Base-by-base conservation (phyloP, 306 rosid species). In the Glycine tomentella region DNA sequence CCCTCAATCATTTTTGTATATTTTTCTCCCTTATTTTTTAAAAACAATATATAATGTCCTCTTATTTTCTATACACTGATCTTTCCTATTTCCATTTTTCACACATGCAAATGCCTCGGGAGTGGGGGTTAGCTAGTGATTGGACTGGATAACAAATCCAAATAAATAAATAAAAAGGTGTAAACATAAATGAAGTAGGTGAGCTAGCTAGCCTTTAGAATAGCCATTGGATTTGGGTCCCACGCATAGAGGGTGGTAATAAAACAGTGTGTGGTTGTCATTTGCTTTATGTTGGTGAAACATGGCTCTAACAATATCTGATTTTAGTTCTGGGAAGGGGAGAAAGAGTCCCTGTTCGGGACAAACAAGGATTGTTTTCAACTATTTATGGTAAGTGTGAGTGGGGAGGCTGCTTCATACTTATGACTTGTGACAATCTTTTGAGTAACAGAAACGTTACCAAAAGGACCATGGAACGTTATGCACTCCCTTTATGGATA, bases 151-250 rank as follows among this genome's bases (percentile, higher is more conserved):
- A 80, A 77, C 58, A 85, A 87, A 87, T 44, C 67, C 42, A 76
- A 52, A 40, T 65, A 44, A 81, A 59, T n/a, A n/a, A n/a, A n/a
- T n/a, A 14, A 82, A 59, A n/a, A 59, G 71, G 17, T n/a, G 15
- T 34, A 34, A 63, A 50, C 11, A 12, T n/a, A 34, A 49, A 50
- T 50, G 73, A 63, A 55, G 58, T 75, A 16, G 76, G 84, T 81
- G 72, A 44, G 86, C 80, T 87, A 36, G 5, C 5, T 38, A 82
- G 68, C 70, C n/a, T n/a, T n/a, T n/a, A n/a, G n/a, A n/a, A n/a
- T n/a, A n/a, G n/a, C n/a, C 75, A 59, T 77, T 74, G 80, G 88
- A 90, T 83, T 36, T 69, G 81, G 87, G 83, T 31, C 80, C 82
- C 87, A 34, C 20, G 36, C 2, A 7, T 0, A 14, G 8, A n/a